Percentiles rank a stretch among this genome's conserved stretches.
phyloP scores from a whole-genome alignment of 2,329 filamentous ascomycete species.

The Catunica adiposa region DNA sequence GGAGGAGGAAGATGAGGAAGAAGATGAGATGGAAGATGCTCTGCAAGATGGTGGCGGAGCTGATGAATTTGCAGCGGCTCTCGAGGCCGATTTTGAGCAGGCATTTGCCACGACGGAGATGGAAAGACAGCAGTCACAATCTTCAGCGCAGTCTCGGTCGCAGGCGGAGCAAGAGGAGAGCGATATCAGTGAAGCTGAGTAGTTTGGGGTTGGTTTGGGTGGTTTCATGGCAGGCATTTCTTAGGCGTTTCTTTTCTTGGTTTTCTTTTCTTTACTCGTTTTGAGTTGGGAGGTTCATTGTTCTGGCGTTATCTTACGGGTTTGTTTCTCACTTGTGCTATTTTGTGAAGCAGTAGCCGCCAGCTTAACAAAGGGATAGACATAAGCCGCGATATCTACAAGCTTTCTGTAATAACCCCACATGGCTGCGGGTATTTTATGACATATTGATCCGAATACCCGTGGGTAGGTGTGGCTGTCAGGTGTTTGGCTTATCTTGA shows the following conservation, averaged over 20 bases:
- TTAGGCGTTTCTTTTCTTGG: background rate
- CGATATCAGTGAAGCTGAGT: slow-evolving; percentile 52
- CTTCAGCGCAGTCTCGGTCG: slow-evolving; percentile 20
- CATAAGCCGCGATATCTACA: too few species aligned
- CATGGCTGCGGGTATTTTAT: background rate
- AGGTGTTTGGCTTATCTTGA: too few species aligned
- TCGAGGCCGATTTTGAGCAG: slow-evolving; percentile 31
- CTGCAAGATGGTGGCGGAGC: slow-evolving; percentile 19
- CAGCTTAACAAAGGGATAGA: too few species aligned
- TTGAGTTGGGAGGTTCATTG: background rate
- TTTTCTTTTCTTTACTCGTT: background rate
- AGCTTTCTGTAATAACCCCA: background rate
- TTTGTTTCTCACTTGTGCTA: too few species aligned
- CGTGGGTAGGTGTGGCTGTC: too few species aligned
- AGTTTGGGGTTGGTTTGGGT: slow-evolving; percentile 8
- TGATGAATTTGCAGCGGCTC: slow-evolving; percentile 18
- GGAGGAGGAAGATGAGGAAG: slow-evolving; percentile 16
- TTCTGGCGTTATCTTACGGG: background rate
- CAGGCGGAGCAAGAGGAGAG: slow-evolving; percentile 36
- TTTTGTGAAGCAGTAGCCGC: too few species aligned
- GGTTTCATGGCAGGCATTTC: background rate
- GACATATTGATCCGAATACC: too few species aligned
- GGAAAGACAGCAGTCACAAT: slow-evolving; percentile 28
- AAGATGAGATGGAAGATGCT: slow-evolving; percentile 2
- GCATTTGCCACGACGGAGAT: slow-evolving; percentile 32